Percentiles rank a stretch among this genome's conserved stretches.
Evolutionary conservation across 1,284 basidiomycete genomes (phyloP).

Genomic region (Abortiporus biennis): DNA sequence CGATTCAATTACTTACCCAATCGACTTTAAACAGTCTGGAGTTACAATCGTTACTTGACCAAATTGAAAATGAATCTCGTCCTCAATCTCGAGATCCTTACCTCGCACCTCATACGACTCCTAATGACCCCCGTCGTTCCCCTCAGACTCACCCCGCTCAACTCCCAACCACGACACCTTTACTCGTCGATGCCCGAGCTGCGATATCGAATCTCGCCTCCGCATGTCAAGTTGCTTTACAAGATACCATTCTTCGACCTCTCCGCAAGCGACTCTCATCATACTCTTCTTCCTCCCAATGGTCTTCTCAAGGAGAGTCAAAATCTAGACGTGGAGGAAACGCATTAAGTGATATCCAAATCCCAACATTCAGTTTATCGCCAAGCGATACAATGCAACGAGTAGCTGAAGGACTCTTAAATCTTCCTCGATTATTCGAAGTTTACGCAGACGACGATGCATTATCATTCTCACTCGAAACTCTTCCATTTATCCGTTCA

Average conservation of each 20-base stretch:
- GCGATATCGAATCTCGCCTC: conserved; percentile 67
- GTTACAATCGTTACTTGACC: conserved; percentile 59
- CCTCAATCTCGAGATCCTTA: conserved; percentile 18
- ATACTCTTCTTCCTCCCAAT: conserved; percentile 68
- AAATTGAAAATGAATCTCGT: conserved; percentile 37
- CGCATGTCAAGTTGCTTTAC: conserved; percentile 72
- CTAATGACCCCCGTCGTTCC: conserved; percentile 20
- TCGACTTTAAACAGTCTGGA: conserved; percentile 79
- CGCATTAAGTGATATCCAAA: conserved; percentile 57
- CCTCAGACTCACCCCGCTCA: conserved; percentile 19
- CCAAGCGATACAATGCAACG: conserved; percentile 86
- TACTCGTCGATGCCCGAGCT: conserved; percentile 53
- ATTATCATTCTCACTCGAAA: conserved; percentile 83
- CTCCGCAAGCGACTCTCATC: conserved; percentile 69
- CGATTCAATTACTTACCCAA: conserved; percentile 69
- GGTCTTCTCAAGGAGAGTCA: conserved; percentile 51
- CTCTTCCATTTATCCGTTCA: conserved; percentile 65
- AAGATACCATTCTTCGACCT: conserved; percentile 80
- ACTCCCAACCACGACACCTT: conserved; percentile 14
- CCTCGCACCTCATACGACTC: conserved; percentile 20
- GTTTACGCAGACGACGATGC: conserved; percentile 91
- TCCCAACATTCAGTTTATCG: conserved; percentile 92
- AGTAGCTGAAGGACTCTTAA: conserved; percentile 89
- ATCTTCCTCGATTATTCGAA: conserved; percentile 90
- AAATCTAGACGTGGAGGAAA: conserved; percentile 32